These are phyloP conservation scores for Solanum tarapatanum DNA, from an alignment of 257 asterid genomes.

Conservation along the genomic window DNA sequence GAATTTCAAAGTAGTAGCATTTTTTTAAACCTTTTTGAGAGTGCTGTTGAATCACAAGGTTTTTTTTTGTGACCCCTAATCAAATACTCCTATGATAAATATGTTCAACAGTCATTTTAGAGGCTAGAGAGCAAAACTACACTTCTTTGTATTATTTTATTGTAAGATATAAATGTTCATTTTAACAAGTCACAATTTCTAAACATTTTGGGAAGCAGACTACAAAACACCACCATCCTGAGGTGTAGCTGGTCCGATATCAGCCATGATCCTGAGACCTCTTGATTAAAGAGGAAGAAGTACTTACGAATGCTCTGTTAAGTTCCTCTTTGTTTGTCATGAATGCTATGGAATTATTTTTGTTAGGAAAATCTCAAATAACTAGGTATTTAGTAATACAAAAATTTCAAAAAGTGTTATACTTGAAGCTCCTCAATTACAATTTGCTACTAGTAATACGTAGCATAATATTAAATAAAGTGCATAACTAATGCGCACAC, in stretches of 20 bases:
- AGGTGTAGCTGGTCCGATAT: not conserved
- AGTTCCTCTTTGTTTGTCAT: not conserved
- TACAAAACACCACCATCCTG: not conserved
- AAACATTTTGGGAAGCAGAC: not conserved
- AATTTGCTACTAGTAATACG: not conserved
- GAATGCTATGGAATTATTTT: too few species aligned
- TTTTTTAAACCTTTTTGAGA: not conserved
- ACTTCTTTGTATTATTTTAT: not conserved
- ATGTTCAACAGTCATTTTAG: not conserved
- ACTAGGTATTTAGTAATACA: not conserved
- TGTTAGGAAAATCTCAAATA: not conserved
- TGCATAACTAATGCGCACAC: not conserved
- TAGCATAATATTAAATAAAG: not conserved
- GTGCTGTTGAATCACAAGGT: not conserved
- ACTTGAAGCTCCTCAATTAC: not conserved
- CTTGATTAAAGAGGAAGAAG: too few species aligned
- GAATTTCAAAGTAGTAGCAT: not conserved
- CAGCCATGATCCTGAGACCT: not conserved
- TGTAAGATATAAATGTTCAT: not conserved
- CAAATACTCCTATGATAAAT: not conserved
- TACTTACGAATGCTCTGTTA: too few species aligned
- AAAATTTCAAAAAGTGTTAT: too few species aligned
- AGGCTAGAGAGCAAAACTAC: not conserved
- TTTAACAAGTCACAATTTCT: not conserved
- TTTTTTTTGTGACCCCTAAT: not conserved